These are phyloP conservation scores for Lantana camara DNA, from an alignment of 257 asterid species.

Conservation along the genomic window DNA sequence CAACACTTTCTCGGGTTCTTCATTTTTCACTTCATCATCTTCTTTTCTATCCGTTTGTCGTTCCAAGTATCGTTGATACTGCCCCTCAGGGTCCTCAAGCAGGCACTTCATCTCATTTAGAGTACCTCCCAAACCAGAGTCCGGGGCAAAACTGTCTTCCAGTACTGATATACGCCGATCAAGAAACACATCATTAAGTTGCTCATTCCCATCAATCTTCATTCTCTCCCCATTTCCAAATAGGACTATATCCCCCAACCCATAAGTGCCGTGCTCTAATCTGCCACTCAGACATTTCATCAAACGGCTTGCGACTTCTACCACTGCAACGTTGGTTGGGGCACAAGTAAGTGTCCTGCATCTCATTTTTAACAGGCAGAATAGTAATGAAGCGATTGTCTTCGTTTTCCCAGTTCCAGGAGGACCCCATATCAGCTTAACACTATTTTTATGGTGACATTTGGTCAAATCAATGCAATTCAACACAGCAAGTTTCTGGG, in stretches of 20 bases:
- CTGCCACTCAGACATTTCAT: slow-evolving; percentile 43
- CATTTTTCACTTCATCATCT: slow-evolving; percentile 13
- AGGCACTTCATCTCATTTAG: slow-evolving; percentile 41
- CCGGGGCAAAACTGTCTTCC: slow-evolving; percentile 45
- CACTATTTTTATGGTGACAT: slow-evolving; percentile 46
- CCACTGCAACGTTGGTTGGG: slow-evolving; percentile 65
- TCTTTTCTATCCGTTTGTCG: slow-evolving; percentile 11
- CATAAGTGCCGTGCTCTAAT: slow-evolving; percentile 43
- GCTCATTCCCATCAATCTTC: slow-evolving; percentile 60
- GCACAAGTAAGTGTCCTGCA: slow-evolving; percentile 70
- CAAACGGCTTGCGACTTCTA: slow-evolving; percentile 32
- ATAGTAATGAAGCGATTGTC: slow-evolving; percentile 47
- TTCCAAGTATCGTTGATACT: slow-evolving; percentile 38
- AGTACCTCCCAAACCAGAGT: slow-evolving; percentile 52
- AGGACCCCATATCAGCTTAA: slow-evolving; percentile 82
- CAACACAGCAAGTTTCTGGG: slow-evolving; percentile 55
- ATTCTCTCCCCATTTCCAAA: slow-evolving; percentile 64
- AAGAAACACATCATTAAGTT: slow-evolving; percentile 61
- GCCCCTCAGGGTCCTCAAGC: slow-evolving; percentile 50
- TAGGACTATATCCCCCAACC: slow-evolving; percentile 70
- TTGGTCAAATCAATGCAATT: slow-evolving; percentile 45
- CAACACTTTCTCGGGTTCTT: slow-evolving; percentile 14
- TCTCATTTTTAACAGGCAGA: slow-evolving; percentile 37
- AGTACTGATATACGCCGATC: slow-evolving; percentile 49
- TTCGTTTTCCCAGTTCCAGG: slow-evolving; percentile 88